These are phyloP conservation scores for Staphylotrichum longicolle DNA, from an alignment of 495 filamentous ascomycete genomes.

Conservation along the genomic window DNA sequence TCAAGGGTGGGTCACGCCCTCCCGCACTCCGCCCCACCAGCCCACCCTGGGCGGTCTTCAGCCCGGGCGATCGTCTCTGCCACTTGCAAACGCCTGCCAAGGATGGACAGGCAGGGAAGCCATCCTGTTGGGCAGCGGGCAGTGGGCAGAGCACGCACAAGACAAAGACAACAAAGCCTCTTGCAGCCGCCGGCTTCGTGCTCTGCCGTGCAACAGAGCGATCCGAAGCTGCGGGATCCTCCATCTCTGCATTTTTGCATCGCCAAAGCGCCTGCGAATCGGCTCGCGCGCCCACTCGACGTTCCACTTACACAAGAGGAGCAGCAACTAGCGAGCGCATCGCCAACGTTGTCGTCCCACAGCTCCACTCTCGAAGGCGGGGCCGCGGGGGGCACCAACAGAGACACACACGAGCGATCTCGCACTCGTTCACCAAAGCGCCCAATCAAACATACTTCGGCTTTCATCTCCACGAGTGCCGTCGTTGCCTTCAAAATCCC, in stretches of 20 bases:
- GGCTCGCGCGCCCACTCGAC: conserved; percentile 1
- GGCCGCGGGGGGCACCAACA: conserved; percentile 12
- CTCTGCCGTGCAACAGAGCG: conserved; percentile 7
- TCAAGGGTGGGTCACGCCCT: neutral
- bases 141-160: too few species aligned
- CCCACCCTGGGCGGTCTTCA: neutral
- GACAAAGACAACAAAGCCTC: conserved; percentile 21
- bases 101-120: neutral
- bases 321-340: neutral
- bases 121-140: neutral
- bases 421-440: neutral
- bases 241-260: neutral
- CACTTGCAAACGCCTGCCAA: conserved; percentile 8
- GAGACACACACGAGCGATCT: conserved; percentile 1
- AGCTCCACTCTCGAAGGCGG: conserved; percentile 21
- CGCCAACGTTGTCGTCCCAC: conserved; percentile 10
- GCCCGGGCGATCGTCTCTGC: neutral
- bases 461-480: conserved; percentile 1
- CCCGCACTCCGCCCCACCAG: neutral
- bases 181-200: neutral
- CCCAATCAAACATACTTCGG: conserved; percentile 1
- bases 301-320: neutral
- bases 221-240: neutral
- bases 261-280: conserved; percentile 1
- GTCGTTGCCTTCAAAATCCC: neutral